Evolutionary conservation across 202 grass and related monocot genomes (phyloP), one percentile per base, ranked within the genome.

Genomic region (Zoysia matrella): DNA sequence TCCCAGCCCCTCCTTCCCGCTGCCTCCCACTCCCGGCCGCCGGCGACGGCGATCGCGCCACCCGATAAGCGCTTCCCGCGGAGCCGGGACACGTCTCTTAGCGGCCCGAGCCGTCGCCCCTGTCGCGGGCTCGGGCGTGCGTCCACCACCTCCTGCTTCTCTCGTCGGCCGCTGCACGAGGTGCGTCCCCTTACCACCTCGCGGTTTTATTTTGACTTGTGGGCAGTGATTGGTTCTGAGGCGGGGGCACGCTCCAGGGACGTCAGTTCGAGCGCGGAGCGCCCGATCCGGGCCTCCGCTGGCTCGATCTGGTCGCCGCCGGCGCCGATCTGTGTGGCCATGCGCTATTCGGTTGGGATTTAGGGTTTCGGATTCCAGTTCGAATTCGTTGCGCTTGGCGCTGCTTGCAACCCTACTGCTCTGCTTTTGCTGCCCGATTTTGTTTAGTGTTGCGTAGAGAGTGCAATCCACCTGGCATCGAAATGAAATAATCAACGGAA

Each of bases 101-200:
- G 47, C 74, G 78, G 79, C 16, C 74, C 74, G 52, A 75, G 7
- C 69, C 50, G 47, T 73, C 54, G 5, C 43, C 12, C 62, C 72
- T 69, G 15, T 36, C 69, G 68, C 36, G 54, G 62, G 64, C 73
- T 44, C 51, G 12, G 56, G 83, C 73, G 61, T 52, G 13, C 57
- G 74, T 13, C 60, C 72, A 15, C 75, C 83, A 62, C 43, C 81
- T 68, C 14, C 82, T 50, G 14, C 73, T 63, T 71, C 76, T 51
- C 83, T 64, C 66, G 65, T 52, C 85, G 53, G 83, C 55, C 61
- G 79, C 79, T 47, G 79, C 74, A 86, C 84, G 79, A 90, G 88
- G 88, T 86, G 88, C 74, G 88, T 90, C 79, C 53, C 88, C 83
- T 67, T 72, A 79, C 62, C 63, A 72, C 83, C 79, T 83, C 79